Percentiles rank a stretch among this genome's conserved stretches.
phyloP scores from a whole-genome alignment of 805 yeast species.

The Monosporozyma aerobia region DNA sequence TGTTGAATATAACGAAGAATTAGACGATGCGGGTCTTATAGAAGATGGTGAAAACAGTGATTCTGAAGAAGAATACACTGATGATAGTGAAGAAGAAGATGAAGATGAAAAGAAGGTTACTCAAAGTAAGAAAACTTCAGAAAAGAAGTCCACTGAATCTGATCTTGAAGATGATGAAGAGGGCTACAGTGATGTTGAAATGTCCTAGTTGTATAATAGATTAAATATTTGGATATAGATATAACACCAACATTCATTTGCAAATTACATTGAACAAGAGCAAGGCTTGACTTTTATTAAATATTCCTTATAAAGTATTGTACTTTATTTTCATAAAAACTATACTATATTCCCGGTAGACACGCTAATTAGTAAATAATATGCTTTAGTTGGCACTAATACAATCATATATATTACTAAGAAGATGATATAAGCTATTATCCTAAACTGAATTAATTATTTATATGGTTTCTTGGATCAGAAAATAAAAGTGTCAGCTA shows the following conservation, averaged over 20 bases:
- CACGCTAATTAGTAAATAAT: no score
- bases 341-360: no score
- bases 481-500: no score
- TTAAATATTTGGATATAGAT: not conserved
- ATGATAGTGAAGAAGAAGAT: slow-evolving; percentile 6
- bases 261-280: not conserved
- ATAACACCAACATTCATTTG: not conserved
- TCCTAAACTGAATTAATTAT: no score
- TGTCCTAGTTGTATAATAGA: slow-evolving; percentile 10
- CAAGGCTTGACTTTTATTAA: not conserved
- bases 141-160: slow-evolving; percentile 1
- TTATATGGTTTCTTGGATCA: no score
- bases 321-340: no score
- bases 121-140: slow-evolving; percentile 1
- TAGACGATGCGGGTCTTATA: slow-evolving; percentile 39
- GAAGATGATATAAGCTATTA: no score
- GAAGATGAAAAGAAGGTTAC: slow-evolving; percentile 5
- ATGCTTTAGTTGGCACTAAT: no score
- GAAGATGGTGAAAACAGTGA: slow-evolving; percentile 41
- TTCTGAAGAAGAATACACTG: slow-evolving; percentile 20
- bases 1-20: slow-evolving; percentile 66
- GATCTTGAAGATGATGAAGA: slow-evolving; percentile 29
- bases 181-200: slow-evolving; percentile 34
- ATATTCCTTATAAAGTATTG: no score
- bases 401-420: no score